Base-by-base conservation (phyloP, 257 asterid species). In the Anisodus tanguticus region DNA sequence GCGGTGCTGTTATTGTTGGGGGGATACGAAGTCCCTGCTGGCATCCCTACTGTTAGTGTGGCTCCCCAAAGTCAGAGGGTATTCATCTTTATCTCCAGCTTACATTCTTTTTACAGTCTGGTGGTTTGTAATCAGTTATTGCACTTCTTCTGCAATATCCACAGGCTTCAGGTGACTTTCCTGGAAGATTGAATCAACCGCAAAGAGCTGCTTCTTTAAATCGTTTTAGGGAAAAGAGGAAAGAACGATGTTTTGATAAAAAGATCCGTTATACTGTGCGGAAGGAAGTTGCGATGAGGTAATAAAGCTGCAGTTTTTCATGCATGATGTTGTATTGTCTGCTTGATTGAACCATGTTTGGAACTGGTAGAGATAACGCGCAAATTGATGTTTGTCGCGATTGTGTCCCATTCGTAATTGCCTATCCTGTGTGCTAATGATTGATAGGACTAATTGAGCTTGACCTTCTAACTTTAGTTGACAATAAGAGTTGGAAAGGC, bases 241-340 rank as follows among this genome's bases (percentile, higher is more conserved):
- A 97, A 90, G 99, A 97, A 66, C 86, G 99, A 31, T 94, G 98
- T 87, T 97, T 92, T 84, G 98, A 94, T 67, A 97, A 97, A 89
- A 97, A 93, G 89, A 97, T 94, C 51, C 98, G 99, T 12, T 97
- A 97, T 84, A 90, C 95, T 39, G 99, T 97, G 76, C 92, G 99
- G 86, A 95, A 95, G 92, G 99, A 97, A 90, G 99, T 97, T 90
- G 99, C 99, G 47, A 95, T 93, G 84, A 93, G 98, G 99, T 97
- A 90, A 83, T 82, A 22, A 59, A 71, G 62, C 80, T 85, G 60
- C 26, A 64, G 35, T 63, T 15, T 84, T 43, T 4, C 13, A 12
- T 80, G 58, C 39, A 64, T 77, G 64, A 77, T 26, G 45, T 12
- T 51, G 45, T 51, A 26, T 76, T 51, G 45, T 12, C 1, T 26